These are phyloP conservation scores for Lactarius trivialis DNA, from an alignment of 768 basidiomycete species.

Conservation along the genomic window DNA sequence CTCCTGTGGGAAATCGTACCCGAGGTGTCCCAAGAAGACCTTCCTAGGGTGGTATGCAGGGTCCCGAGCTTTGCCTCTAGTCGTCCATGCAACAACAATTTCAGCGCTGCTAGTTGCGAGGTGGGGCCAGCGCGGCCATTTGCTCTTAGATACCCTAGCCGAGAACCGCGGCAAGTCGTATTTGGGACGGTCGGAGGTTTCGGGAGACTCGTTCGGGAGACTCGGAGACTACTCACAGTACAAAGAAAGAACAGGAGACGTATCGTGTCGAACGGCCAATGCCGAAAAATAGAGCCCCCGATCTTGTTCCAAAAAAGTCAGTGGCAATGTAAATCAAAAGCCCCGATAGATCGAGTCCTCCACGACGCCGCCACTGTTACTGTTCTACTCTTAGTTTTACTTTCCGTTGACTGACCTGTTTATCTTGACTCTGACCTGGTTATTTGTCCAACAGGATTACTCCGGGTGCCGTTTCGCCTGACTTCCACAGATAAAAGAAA, in stretches of 20 bases:
- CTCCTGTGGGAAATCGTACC: neutral
- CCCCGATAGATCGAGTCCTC: too few relatives aligned
- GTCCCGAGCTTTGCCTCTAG: too few relatives aligned
- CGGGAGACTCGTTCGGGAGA: too few relatives aligned
- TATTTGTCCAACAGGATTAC: neutral
- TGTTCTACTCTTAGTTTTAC: neutral
- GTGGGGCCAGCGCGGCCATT: neutral
- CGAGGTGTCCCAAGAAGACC: neutral
- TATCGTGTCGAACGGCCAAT: neutral
- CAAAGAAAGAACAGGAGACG: too few relatives aligned
- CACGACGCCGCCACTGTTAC: too few relatives aligned
- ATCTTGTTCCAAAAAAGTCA: neutral
- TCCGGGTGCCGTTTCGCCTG: neutral
- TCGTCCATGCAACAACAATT: neutral
- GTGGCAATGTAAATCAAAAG: neutral
- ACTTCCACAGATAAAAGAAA: too few relatives aligned
- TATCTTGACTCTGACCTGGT: neutral
- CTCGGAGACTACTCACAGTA: too few relatives aligned
- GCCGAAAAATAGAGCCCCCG: neutral
- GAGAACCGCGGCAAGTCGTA: neutral
- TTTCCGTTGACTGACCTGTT: neutral
- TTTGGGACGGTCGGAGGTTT: neutral
- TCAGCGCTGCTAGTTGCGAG: neutral
- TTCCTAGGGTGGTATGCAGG: neutral
- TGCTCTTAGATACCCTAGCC: neutral